phyloP scores from a whole-genome alignment of 768 basidiomycete species.

The Pleurotus salmoneostramineus region DNA sequence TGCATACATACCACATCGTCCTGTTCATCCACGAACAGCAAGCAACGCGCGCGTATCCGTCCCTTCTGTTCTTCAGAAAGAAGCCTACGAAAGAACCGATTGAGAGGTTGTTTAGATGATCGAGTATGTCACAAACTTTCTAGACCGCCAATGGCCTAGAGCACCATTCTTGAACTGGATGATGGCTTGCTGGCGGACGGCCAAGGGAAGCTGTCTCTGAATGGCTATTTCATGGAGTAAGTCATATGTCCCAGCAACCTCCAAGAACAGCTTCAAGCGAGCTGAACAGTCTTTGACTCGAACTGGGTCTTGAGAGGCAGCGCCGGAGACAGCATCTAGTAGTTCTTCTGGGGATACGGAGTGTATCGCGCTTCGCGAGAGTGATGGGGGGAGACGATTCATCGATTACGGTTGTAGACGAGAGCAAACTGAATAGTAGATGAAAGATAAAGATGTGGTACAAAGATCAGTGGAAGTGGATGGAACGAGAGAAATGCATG shows the following conservation, averaged over 20 bases:
- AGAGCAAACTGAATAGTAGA: not conserved
- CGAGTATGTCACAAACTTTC: slow-evolving; percentile 49
- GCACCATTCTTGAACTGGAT: slow-evolving; percentile 88
- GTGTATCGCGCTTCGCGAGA: slow-evolving; percentile 15
- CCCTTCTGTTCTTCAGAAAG: slow-evolving; percentile 64
- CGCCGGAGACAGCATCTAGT: slow-evolving; percentile 58
- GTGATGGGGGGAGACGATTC: not conserved
- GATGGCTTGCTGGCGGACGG: slow-evolving; percentile 75
- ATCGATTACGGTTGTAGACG: not conserved
- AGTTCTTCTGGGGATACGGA: slow-evolving; percentile 60
- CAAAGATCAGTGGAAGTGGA: slow-evolving; percentile 15
- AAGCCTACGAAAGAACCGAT: slow-evolving; percentile 43
- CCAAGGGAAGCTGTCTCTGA: slow-evolving; percentile 52
- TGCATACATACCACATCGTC: slow-evolving; percentile 66
- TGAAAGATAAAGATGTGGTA: not conserved
- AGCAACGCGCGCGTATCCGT: slow-evolving; percentile 60
- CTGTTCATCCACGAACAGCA: slow-evolving; percentile 68
- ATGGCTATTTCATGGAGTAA: slow-evolving; percentile 72
- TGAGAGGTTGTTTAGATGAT: slow-evolving; percentile 10
- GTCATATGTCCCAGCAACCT: slow-evolving; percentile 68
- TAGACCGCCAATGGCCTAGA: slow-evolving; percentile 69
- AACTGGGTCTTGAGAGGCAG: slow-evolving; percentile 71
- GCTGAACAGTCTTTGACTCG: slow-evolving; percentile 45
- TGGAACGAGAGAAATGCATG: slow-evolving; percentile 18
- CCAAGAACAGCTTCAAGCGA: slow-evolving; percentile 64